Conservation (phyloP, 306 rosid species). For the Erythrophleum fordii region DNA sequence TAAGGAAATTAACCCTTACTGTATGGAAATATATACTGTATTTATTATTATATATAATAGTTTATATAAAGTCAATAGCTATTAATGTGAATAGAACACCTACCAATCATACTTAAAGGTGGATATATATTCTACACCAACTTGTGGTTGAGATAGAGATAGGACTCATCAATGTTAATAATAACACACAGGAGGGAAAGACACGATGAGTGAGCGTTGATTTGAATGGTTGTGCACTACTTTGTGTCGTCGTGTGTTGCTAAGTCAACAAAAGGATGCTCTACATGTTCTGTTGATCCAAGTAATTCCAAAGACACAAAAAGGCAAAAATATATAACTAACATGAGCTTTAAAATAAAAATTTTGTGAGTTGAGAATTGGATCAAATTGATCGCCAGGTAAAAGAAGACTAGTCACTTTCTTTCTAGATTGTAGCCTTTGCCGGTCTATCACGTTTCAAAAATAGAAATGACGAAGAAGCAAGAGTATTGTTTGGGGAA, state of each 20-base stretch:
- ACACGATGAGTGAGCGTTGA: not conserved
- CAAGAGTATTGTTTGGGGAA: not conserved
- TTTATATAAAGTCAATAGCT: not conserved
- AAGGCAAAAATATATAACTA: not conserved
- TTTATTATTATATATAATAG: too few species aligned
- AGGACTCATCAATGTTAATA: not conserved
- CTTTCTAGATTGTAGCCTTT: not conserved
- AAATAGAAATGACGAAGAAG: not conserved
- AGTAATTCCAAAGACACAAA: not conserved
- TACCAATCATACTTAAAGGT: not conserved
- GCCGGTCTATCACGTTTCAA: not conserved
- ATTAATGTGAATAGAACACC: not conserved
- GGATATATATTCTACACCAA: not conserved
- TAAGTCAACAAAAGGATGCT: constrained; percentile 40
- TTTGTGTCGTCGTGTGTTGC: not conserved
- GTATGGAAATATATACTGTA: not conserved
- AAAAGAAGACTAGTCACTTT: not conserved
- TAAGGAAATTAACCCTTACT: too few species aligned
- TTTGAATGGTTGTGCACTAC: not conserved
- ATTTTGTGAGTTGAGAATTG: constrained; percentile 1
- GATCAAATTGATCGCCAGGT: not conserved
- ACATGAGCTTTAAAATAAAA: not conserved
- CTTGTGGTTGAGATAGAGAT: not conserved
- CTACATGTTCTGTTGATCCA: not conserved
- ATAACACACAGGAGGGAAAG: not conserved